Evolutionary conservation across 2,329 filamentous ascomycete genomes (phyloP).

Genomic region (Geosmithia flava): DNA sequence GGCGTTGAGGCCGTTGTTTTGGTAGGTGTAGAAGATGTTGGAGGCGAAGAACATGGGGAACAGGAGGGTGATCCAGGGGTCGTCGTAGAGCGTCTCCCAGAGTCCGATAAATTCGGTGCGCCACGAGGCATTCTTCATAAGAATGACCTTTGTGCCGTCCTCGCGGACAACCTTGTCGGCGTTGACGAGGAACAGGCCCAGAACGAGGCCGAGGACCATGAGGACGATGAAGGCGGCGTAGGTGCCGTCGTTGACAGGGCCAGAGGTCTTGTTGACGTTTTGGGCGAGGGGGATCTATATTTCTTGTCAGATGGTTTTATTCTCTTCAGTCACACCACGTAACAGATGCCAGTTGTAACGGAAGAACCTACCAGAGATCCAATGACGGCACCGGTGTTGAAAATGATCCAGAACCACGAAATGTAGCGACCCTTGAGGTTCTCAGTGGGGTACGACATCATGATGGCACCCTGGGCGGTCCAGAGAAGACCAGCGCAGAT

Average conservation of each 20-base stretch:
- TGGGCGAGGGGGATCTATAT: conserved; percentile 54
- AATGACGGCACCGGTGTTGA: conserved; percentile 84
- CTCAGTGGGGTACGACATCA: conserved; percentile 83
- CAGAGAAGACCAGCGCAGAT: conserved; percentile 70
- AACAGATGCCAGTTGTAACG: not conserved
- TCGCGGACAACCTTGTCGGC: conserved; percentile 60
- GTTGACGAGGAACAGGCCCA: conserved; percentile 60
- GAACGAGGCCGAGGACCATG: conserved; percentile 57
- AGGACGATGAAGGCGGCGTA: conserved; percentile 83
- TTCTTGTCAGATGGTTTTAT: not conserved
- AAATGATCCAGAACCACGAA: conserved; percentile 88
- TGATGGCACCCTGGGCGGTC: conserved; percentile 74
- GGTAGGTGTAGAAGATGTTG: conserved; percentile 74
- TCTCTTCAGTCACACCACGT: not conserved
- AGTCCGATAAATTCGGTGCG: conserved; percentile 67
- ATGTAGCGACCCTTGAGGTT: conserved; percentile 78
- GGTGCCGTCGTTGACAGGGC: conserved; percentile 60
- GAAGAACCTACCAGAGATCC: conserved; percentile 46
- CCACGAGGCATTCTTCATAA: conserved; percentile 89
- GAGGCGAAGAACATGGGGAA: conserved; percentile 71
- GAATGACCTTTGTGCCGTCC: conserved; percentile 68
- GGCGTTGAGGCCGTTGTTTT: conserved; percentile 65
- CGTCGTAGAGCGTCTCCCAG: conserved; percentile 55
- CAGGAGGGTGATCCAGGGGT: conserved; percentile 62
- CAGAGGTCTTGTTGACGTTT: conserved; percentile 47